Evolutionary conservation across 2,329 filamentous ascomycete species (phyloP).

Genomic region (Ophiostoma angusticollis): DNA sequence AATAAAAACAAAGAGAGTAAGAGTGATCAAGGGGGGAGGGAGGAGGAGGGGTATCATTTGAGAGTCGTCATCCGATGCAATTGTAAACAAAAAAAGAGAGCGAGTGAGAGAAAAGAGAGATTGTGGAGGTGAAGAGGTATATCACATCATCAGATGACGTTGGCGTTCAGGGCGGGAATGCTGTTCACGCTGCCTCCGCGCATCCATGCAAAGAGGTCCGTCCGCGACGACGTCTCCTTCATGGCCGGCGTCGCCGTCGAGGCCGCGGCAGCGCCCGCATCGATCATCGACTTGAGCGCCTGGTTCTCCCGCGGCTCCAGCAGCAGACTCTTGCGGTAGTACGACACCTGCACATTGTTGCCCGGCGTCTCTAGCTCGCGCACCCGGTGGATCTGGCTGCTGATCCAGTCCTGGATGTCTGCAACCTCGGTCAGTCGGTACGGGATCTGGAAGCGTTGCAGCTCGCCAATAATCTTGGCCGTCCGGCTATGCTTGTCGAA

Average conservation of each 20-base stretch:
- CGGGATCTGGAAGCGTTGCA: constrained; percentile 91
- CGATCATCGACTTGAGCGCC: constrained; percentile 18
- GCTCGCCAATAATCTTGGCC: constrained; percentile 86
- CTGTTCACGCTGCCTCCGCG: constrained; percentile 8
- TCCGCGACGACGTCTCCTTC: constrained; percentile 7
- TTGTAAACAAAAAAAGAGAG: too few species aligned
- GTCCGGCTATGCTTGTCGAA: constrained; percentile 95
- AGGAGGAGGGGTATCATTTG: too few species aligned
- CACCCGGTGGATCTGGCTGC: constrained; percentile 66
- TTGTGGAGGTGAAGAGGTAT: too few species aligned
- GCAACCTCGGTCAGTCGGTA: constrained; percentile 73
- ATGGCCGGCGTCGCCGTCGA: constrained; percentile 2
- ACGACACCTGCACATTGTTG: constrained; percentile 43
- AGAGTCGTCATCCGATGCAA: too few species aligned
- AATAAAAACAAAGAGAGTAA: neutral
- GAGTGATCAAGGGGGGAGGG: neutral
- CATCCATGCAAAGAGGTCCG: constrained; percentile 14
- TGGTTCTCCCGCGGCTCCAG: constrained; percentile 60
- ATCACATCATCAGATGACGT: too few species aligned
- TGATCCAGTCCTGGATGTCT: constrained; percentile 88
- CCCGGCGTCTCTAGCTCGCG: constrained; percentile 41
- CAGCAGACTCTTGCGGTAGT: constrained; percentile 72
- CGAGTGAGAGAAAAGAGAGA: too few species aligned
- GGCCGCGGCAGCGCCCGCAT: constrained; percentile 12
- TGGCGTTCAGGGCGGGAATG: neutral